Conservation (phyloP, 768 basidiomycete genomes). For the Baorangia bicolor region DNA sequence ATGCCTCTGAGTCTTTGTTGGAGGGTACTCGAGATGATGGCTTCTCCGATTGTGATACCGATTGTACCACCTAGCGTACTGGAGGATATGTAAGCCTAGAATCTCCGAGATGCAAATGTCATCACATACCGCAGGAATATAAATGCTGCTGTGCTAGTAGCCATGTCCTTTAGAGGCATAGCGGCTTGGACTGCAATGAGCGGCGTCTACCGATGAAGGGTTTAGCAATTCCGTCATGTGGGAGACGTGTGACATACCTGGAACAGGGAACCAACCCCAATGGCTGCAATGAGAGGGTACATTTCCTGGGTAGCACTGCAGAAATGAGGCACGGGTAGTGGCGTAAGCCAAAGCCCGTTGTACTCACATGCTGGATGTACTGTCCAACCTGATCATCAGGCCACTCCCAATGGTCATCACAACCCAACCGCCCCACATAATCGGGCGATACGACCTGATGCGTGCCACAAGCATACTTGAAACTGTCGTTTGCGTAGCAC, state of each 20-base stretch:
- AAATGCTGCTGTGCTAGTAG: slow-evolving; percentile 39
- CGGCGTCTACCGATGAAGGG: slow-evolving; percentile 19
- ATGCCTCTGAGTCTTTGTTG: slow-evolving; percentile 15
- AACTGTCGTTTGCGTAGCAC: slow-evolving; percentile 17
- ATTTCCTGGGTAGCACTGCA: slow-evolving; percentile 33
- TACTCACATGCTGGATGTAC: slow-evolving; percentile 29
- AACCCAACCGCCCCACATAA: slow-evolving; percentile 32
- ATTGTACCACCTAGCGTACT: slow-evolving; percentile 74
- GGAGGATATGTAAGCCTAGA: neutral
- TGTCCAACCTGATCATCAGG: slow-evolving; percentile 38
- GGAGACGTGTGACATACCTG: slow-evolving; percentile 16
- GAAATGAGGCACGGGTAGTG: neutral
- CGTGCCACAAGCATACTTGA: slow-evolving; percentile 25
- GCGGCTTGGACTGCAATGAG: slow-evolving; percentile 42
- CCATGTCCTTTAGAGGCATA: slow-evolving; percentile 48
- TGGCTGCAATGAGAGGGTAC: slow-evolving; percentile 32
- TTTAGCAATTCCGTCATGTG: neutral
- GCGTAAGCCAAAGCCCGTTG: neutral
- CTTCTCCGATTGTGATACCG: slow-evolving; percentile 71
- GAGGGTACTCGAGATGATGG: slow-evolving; percentile 60
- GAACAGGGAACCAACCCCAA: slow-evolving; percentile 37
- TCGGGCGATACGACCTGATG: slow-evolving; percentile 29
- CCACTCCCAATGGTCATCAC: slow-evolving; percentile 36
- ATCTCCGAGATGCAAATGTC: neutral
- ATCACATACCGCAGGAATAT: slow-evolving; percentile 31